A percentile compares a stretch with the other conserved stretches of the same genome.
Conservation (phyloP, 192 early-diverging fungal species). For the Coemansia sp. region DNA sequence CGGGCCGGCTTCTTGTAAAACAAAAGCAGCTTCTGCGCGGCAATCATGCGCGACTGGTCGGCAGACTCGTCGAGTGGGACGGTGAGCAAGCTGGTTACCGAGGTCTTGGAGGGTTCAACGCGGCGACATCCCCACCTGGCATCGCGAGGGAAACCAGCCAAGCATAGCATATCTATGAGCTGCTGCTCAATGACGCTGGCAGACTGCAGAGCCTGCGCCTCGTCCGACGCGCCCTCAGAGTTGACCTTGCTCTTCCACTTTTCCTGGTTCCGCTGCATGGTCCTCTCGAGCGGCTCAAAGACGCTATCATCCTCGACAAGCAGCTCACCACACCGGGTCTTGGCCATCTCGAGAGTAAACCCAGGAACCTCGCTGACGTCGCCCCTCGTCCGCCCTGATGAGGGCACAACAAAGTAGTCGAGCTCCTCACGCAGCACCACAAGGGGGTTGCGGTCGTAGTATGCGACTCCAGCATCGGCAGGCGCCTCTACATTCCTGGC, state of each 20-base stretch:
- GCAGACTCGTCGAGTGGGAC: constrained; percentile 71
- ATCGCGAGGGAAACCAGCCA: constrained; percentile 70
- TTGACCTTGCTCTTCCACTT: constrained; percentile 42
- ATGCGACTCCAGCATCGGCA: constrained; percentile 14
- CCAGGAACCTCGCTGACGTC: constrained; percentile 47
- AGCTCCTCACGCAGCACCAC: constrained; percentile 78
- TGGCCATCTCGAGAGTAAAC: constrained; percentile 56
- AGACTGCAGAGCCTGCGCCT: constrained; percentile 43
- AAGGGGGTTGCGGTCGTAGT: constrained; percentile 63
- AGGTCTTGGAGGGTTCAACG: constrained; percentile 65
- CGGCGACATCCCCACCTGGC: constrained; percentile 75
- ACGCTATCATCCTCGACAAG: constrained; percentile 68
- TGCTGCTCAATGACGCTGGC: constrained; percentile 65
- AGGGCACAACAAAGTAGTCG: constrained; percentile 69
- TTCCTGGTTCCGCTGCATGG: constrained; percentile 61
- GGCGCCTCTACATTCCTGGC: constrained; percentile 8
- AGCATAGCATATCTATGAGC: constrained; percentile 76
- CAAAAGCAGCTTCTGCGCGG: constrained; percentile 71
- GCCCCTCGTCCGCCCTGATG: constrained; percentile 35
- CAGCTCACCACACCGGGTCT: constrained; percentile 62
- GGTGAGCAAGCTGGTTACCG: constrained; percentile 67
- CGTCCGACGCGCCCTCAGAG: constrained; percentile 44
- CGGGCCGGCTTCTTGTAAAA: constrained; percentile 85
- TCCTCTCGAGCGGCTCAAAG: constrained; percentile 73
- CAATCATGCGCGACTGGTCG: constrained; percentile 66